Base-by-base conservation (phyloP, 805 yeast species). In the Zygotorulaspora florentina region DNA sequence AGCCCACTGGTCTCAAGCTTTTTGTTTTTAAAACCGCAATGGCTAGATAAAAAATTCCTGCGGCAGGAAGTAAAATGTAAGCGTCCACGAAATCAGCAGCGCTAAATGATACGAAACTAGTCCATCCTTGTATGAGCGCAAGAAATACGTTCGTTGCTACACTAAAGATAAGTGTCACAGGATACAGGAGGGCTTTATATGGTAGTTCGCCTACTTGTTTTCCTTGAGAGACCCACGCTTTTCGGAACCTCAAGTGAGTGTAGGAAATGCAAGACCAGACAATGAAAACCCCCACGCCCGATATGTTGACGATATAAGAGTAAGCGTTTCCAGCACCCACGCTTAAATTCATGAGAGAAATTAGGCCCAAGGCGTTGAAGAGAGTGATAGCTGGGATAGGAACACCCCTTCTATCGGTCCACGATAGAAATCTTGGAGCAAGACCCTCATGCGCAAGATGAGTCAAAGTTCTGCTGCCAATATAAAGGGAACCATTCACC, bases 261-360 rank as follows among this genome's bases (percentile, higher is more conserved):
- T 76, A 66, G 58, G 83, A 80, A 53, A 85, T 80, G 3, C 87
- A 76, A 38, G 81, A 82, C 95, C 95, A 86, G 28, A 87, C 81
- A 66, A 83, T 79, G 48, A 85, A 71, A 13, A 88, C 80, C 1
- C 88, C 80, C 50, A 86, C 70, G 51, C 91, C 90, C 33, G 88
- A 80, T 28, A 86, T 65, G n/a, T 89, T 83, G 57, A 83, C 70
- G 65, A 85, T 65, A 90, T 91, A 85, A 54, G 71, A 70, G 68
- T 85, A 86, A 23, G 83, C 83, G 7, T 67, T 74, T 43, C 74
- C 74, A 55, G 80, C 72, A 47, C 74, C 67, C 8, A 73, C 66
- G 36, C 84, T 76, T 3, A 86, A 86, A 36, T 83, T 77, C 41
- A 85, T 69, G 62, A 77, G 81, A 39, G 82, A 76, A 17, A 81